Evolutionary conservation across 768 basidiomycete species (phyloP).

Genomic region (Wakefieldia striispora): DNA sequence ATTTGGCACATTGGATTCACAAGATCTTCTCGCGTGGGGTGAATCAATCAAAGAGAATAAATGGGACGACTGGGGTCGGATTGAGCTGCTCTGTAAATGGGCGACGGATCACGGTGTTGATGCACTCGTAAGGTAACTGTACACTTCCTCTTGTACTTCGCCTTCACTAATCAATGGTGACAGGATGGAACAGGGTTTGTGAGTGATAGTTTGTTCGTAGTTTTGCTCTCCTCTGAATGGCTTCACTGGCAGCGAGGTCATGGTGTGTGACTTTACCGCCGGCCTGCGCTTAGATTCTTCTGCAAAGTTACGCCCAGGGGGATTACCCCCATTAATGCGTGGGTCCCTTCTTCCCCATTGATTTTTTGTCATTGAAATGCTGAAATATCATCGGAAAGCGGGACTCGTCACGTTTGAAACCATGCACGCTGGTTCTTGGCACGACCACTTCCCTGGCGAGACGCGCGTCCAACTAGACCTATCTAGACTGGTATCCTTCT

Average conservation of each 20-base stretch:
- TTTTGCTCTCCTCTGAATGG: neutral
- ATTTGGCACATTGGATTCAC: too few relatives aligned
- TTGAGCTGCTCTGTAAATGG: slow-evolving; percentile 33
- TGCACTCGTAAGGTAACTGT: slow-evolving; percentile 31
- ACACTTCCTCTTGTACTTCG: neutral
- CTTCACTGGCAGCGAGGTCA: slow-evolving; percentile 38
- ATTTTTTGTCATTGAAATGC: neutral
- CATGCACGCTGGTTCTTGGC: slow-evolving; percentile 24
- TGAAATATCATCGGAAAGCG: neutral
- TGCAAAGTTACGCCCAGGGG: slow-evolving; percentile 25
- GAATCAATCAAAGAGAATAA: slow-evolving; percentile 16
- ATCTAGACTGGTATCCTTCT: slow-evolving; percentile 34
- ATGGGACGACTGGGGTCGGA: slow-evolving; percentile 23
- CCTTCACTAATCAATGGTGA: neutral
- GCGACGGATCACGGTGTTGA: slow-evolving; percentile 30
- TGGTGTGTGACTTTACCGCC: slow-evolving; percentile 45
- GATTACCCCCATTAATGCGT: neutral
- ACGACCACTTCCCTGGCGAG: slow-evolving; percentile 33
- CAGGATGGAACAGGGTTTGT: slow-evolving; percentile 53
- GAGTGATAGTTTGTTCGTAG: slow-evolving; percentile 13
- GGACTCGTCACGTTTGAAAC: neutral
- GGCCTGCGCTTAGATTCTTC: slow-evolving; percentile 42
- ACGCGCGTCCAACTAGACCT: slow-evolving; percentile 33
- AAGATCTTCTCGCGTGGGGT: slow-evolving; percentile 33
- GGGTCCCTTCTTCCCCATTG: neutral